Evolutionary conservation across 2,329 filamentous ascomycete genomes (phyloP).

Genomic region (Aureobasidium sp.): DNA sequence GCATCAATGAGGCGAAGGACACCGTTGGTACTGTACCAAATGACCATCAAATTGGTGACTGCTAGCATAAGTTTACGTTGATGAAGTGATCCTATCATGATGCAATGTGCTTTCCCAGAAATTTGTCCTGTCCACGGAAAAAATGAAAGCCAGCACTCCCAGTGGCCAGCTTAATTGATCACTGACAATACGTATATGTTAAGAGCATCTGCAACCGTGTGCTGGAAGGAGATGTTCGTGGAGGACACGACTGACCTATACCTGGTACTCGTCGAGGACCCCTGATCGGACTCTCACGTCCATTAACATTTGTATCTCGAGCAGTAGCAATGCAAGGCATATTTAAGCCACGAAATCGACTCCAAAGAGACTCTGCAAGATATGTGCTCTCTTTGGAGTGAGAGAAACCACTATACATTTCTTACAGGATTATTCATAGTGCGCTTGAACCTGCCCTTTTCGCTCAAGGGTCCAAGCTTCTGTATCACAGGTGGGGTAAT

Average conservation of each 20-base stretch:
- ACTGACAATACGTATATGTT: not conserved
- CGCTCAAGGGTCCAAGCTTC: not conserved
- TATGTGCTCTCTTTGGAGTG: not conserved
- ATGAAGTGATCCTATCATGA: not conserved
- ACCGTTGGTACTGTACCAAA: not conserved
- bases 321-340: not conserved
- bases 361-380: not conserved
- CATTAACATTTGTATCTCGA: not conserved
- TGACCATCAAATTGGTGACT: not conserved
- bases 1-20: not conserved
- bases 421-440: not conserved
- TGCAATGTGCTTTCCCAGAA: not conserved
- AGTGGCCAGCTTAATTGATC: not conserved
- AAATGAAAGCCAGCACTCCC: not conserved
- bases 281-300: not conserved
- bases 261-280: not conserved
- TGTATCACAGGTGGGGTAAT: not conserved
- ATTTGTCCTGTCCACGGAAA: not conserved
- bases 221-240: not conserved
- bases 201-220: not conserved
- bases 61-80: not conserved
- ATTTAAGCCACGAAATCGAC: too few relatives aligned
- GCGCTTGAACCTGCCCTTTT: constrained; percentile 6
- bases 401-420: not conserved
- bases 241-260: not conserved